Conservation (phyloP, 345 rosid species). For the Cardiospermum halicacabum region DNA sequence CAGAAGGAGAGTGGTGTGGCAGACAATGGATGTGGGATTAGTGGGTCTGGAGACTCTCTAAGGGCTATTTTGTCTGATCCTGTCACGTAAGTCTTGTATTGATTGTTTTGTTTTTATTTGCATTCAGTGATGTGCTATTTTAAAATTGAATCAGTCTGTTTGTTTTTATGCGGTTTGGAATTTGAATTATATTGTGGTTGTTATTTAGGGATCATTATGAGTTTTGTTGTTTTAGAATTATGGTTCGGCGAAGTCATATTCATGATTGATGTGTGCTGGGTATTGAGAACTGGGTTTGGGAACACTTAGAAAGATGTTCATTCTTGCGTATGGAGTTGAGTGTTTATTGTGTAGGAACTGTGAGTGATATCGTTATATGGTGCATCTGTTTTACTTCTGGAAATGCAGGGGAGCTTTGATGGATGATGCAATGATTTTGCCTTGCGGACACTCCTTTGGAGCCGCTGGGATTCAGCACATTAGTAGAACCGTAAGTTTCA, state of each 20-base stretch:
- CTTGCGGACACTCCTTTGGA: slow-evolving; percentile 96
- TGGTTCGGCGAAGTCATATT: not conserved
- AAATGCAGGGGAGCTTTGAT: slow-evolving; percentile 65
- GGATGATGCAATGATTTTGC: slow-evolving; percentile 86
- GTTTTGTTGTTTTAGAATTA: not conserved
- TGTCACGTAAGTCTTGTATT: slow-evolving; percentile 50
- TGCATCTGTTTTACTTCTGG: slow-evolving; percentile 16
- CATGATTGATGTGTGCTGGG: not conserved
- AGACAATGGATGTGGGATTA: slow-evolving; percentile 56
- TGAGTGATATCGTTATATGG: slow-evolving; percentile 4
- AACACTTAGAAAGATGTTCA: not conserved
- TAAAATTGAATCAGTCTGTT: not conserved
- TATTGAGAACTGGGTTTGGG: not conserved
- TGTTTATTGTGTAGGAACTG: slow-evolving; percentile 1
- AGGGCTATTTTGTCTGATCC: slow-evolving; percentile 74
- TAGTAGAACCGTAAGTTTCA: slow-evolving; percentile 46
- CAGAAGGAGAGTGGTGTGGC: slow-evolving; percentile 49
- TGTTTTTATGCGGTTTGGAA: not conserved
- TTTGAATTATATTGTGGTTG: too few relatives aligned
- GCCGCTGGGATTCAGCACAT: slow-evolving; percentile 59
- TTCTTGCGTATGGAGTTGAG: slow-evolving; percentile 1
- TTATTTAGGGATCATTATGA: not conserved
- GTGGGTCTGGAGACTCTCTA: slow-evolving; percentile 74
- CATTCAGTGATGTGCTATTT: too few relatives aligned
- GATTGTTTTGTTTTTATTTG: not conserved